These are phyloP conservation scores for Zoysia pacifica DNA, from an alignment of 176 grass and related monocot genomes.

Conservation along the genomic window DNA sequence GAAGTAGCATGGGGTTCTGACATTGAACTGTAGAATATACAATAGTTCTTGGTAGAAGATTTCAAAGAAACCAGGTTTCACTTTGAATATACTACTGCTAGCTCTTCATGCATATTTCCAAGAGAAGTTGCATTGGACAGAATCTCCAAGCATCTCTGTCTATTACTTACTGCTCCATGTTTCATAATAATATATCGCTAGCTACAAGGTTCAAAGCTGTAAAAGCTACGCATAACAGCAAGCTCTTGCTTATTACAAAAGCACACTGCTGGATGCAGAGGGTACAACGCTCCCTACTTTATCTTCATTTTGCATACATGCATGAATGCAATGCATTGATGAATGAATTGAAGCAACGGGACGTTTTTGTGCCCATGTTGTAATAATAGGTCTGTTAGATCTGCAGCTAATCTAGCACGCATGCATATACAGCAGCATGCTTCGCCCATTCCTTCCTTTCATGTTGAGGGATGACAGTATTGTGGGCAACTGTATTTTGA, in stretches of 20 bases:
- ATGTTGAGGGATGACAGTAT: background rate
- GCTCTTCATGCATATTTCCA: conserved; percentile 24
- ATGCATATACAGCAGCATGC: background rate
- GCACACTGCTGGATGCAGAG: background rate
- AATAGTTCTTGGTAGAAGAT: background rate
- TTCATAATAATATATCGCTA: background rate
- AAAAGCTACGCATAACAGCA: background rate
- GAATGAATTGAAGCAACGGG: background rate
- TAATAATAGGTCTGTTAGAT: background rate
- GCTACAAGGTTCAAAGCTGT: background rate
- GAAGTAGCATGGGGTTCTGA: conserved; percentile 1
- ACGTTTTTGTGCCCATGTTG: too few relatives aligned
- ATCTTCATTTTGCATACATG: background rate
- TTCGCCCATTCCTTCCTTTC: background rate
- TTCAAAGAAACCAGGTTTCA: conserved; percentile 12
- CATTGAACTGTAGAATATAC: background rate
- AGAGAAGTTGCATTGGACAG: background rate
- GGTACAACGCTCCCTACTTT: background rate
- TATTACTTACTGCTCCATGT: conserved; percentile 10
- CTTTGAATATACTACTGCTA: background rate
- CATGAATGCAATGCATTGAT: background rate
- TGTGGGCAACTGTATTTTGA: background rate
- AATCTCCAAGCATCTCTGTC: background rate
- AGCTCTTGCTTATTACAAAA: background rate
- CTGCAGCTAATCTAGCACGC: background rate